Evolutionary conservation across 345 rosid genomes (phyloP).

Genomic region (Eucalyptus erythrocorys): DNA sequence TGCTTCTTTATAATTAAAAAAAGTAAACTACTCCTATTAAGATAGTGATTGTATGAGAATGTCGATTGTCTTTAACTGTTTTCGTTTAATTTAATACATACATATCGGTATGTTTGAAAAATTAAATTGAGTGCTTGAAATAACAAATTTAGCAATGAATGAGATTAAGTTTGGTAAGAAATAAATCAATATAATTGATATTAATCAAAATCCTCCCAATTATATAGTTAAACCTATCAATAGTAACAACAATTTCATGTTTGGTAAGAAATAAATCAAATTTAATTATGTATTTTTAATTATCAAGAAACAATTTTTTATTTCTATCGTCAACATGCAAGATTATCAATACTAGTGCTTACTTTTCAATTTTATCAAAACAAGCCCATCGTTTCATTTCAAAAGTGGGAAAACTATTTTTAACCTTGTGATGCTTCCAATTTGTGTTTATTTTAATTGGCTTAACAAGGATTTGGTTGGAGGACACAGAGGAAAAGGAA

Average conservation of each 20-base stretch:
- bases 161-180: too few relatives aligned
- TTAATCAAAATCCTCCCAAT: not conserved
- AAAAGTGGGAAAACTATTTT: not conserved
- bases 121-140: too few relatives aligned
- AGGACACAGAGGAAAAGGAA: not conserved
- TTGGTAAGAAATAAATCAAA: not conserved
- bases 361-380: not conserved
- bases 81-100: too few relatives aligned
- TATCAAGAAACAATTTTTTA: too few relatives aligned
- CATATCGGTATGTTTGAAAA: too few relatives aligned
- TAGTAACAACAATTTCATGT: not conserved
- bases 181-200: not conserved
- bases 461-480: not conserved
- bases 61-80: too few relatives aligned
- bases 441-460: not conserved
- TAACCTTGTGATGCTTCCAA: not conserved
- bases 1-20: too few relatives aligned
- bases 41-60: too few relatives aligned
- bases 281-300: too few relatives aligned
- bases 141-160: too few relatives aligned
- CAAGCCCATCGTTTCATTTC: not conserved
- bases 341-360: not conserved
- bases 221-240: not conserved
- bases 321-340: too few relatives aligned
- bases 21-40: too few relatives aligned